Base-by-base conservation (phyloP, 371 early-diverging fungal species). In the Rhizopus stolonifer region DNA sequence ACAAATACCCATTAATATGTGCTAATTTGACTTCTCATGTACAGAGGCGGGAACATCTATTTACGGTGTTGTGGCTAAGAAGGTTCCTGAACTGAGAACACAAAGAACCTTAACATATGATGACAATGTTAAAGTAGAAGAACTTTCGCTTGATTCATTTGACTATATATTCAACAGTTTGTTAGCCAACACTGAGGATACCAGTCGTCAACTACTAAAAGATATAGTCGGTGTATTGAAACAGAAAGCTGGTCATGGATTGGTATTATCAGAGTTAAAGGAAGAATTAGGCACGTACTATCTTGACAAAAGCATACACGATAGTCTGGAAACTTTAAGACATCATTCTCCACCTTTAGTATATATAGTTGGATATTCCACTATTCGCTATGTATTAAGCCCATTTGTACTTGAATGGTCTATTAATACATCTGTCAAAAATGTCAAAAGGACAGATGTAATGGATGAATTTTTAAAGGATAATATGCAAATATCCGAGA, bases 331-430 rank as follows among this genome's bases (percentile, higher is more conserved):
- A 15, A 42, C 14, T 2, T 46, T 70, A 4, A 34, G 18, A 9
- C n/a, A 25, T 6, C 50, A 51, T 21, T 9, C 51, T 6, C 45
- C 48, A 1, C 55, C 63, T 8, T 38, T 71, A 15, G 31, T 67
- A 4, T 39, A 25, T 9, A 15, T 21, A 4, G 67, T 67, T 23
- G 72, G 72, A 1, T 67, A 60, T 34, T 34, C 44, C 8, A 24
- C 63, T 17, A 26, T 43, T 17, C 67, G 67, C 15, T 62, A 62
- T 58, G 65, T 71, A 2, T 44, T 54, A 21, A 23, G 38, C 9
- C 39, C 25, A 5, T 44, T 58, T 29, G 19, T 60, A 7, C 29
- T 34, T 19, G 29, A 40, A 13, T 65, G 69, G 69, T 17, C 52
- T 4, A 34, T 65, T 14, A 9, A 38, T 14, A 52, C 45, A 4